Evolutionary conservation across 768 basidiomycete species (phyloP), one percentile per base, ranked within the genome.

Genomic region (Botryobasidium botryosum): DNA sequence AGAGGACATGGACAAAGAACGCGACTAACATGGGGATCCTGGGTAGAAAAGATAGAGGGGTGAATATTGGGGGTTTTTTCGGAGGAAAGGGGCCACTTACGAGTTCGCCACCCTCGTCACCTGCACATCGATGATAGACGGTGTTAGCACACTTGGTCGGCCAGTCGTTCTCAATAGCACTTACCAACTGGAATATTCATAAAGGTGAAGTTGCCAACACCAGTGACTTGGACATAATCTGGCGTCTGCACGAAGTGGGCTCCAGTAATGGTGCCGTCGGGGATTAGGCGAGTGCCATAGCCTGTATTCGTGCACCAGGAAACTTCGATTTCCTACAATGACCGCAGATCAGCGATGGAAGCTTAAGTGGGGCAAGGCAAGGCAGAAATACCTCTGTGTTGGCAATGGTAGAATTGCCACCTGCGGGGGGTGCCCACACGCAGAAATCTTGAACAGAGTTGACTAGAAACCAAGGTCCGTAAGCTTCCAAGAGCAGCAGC

Each of bases 221-320:
- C 76, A 4, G 56, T 59, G 50, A 62, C 71, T 64, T 68, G 53
- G 64, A 63, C 43, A 47, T 55, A 59, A 24, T 51, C 35, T 8
- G 46, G 43, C 7, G 55, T 55, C 40, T 49, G 48, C 17, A 56
- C 45, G 27, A 55, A 55, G 44, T 59, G 60, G 1, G 53, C 55
- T 3, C 52, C 51, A 26, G 47, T 45, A 53, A 52, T 57, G 18
- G 50, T 44, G 25, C 51, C 52, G 27, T 43, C 46, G 17, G 51
- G 51, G 23, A 57, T 52, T 5, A 59, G 31, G 20, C 51, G 52
- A 7, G 50, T 47, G 5, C 60, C 61, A 39, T 57, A 54, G 4
- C 56, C 56, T 13, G 44, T 40, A 57, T 77, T 73, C n/a, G 75
- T 72, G 62, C 82, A 88, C 69, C 72, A 88, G 1, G 81, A 74